Percentiles rank a stretch among this genome's conserved stretches.
Evolutionary conservation across 2,329 filamentous ascomycete genomes (phyloP).

Genomic region (Neonectria ditissima): DNA sequence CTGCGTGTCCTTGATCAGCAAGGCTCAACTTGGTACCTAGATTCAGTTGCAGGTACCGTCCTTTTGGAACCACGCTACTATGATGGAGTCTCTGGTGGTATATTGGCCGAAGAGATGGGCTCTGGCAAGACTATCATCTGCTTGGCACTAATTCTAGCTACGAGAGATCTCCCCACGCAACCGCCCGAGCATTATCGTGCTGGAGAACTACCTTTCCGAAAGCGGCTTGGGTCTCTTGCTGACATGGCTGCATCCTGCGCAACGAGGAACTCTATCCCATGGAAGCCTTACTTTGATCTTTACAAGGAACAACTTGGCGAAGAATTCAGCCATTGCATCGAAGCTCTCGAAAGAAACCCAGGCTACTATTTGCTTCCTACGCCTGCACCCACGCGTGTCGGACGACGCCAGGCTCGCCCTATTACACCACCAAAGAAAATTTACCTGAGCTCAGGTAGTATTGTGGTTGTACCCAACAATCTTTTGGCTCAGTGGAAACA

Average conservation of each 20-base stretch:
- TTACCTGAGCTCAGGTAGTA: constrained; percentile 74
- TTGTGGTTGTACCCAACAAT: constrained; percentile 87
- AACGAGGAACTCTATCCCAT: constrained; percentile 76
- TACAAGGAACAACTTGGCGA: constrained; percentile 58
- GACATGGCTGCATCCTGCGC: constrained; percentile 81
- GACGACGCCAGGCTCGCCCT: constrained; percentile 30
- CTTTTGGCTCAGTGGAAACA: constrained; percentile 85
- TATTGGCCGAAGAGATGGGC: constrained; percentile 85
- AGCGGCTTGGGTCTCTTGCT: constrained; percentile 70
- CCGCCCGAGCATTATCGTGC: constrained; percentile 72
- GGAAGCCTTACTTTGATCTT: constrained; percentile 72
- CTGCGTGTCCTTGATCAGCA: constrained; percentile 69
- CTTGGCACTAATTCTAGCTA: constrained; percentile 80
- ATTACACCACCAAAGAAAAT: constrained; percentile 61
- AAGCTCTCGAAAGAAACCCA: constrained; percentile 67
- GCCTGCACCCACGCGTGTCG: constrained; percentile 50
- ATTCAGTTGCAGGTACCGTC: constrained; percentile 71
- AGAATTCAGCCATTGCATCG: constrained; percentile 65
- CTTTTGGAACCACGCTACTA: constrained; percentile 77
- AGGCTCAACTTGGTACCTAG: constrained; percentile 76
- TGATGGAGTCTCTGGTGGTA: constrained; percentile 80
- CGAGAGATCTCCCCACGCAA: constrained; percentile 73
- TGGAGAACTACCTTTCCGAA: constrained; percentile 53
- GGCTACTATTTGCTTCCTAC: constrained; percentile 69
- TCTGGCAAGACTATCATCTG: constrained; percentile 91